Evolutionary conservation across 2,329 filamentous ascomycete genomes (phyloP).

Genomic region (Trichoderma sp.): DNA sequence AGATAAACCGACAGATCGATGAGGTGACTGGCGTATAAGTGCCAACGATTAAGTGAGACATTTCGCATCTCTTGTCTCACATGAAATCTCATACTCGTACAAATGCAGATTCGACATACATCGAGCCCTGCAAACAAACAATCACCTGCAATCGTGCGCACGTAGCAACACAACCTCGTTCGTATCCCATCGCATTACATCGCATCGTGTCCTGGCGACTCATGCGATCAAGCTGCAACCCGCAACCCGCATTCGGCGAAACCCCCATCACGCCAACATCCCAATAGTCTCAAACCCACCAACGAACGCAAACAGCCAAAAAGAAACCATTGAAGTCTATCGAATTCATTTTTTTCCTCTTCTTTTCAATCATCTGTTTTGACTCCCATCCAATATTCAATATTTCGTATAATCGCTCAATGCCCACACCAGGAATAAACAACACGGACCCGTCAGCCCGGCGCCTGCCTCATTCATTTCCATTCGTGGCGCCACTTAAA

Average conservation of each 20-base stretch:
- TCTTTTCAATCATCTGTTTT: neutral
- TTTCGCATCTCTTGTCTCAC: neutral
- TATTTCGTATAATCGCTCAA: neutral
- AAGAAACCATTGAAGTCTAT: neutral
- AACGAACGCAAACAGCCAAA: neutral
- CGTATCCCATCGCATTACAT: no score
- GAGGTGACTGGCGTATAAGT: neutral
- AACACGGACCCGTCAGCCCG: neutral
- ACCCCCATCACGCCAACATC: neutral
- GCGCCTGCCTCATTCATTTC: neutral
- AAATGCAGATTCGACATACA: neutral
- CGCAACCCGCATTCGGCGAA: neutral
- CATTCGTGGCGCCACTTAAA: neutral
- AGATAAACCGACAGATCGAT: neutral
- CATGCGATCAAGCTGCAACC: neutral
- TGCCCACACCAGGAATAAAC: neutral
- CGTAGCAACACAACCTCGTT: neutral
- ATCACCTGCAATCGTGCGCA: neutral
- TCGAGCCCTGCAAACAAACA: neutral
- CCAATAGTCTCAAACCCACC: neutral
- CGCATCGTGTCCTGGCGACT: neutral
- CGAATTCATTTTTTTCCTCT: neutral
- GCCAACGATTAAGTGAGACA: neutral
- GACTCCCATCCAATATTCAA: neutral
- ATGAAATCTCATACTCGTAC: neutral